Conservation (phyloP, 2,329 filamentous ascomycete genomes). For the Penicillium sumatraense region DNA sequence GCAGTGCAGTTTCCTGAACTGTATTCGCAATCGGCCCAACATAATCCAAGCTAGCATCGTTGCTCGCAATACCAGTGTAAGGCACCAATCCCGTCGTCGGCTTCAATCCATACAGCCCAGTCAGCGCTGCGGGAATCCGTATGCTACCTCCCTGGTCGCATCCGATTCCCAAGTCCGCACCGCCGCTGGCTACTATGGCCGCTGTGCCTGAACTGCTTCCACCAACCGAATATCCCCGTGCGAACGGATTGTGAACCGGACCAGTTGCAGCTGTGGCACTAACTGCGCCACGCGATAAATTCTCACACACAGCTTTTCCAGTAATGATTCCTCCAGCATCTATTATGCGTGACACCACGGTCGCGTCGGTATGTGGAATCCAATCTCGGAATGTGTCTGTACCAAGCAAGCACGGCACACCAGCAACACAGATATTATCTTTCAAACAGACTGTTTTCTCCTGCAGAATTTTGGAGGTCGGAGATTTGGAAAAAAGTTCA, state of each 20-base stretch:
- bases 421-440: slow-evolving; percentile 54
- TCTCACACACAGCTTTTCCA: slow-evolving; percentile 55
- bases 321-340: slow-evolving; percentile 38
- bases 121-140: background rate
- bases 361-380: slow-evolving; percentile 42
- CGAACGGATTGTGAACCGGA: slow-evolving; percentile 54
- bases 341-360: slow-evolving; percentile 40
- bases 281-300: slow-evolving; percentile 49
- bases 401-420: slow-evolving; percentile 51
- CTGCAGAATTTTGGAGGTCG: slow-evolving; percentile 2
- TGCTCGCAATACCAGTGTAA: slow-evolving; percentile 7
- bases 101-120: slow-evolving; percentile 19
- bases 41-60: slow-evolving; percentile 48
- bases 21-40: slow-evolving; percentile 25
- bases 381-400: slow-evolving; percentile 8
- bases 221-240: slow-evolving; percentile 26
- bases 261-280: slow-evolving; percentile 52
- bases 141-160: background rate
- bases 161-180: background rate
- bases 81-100: slow-evolving; percentile 53
- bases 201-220: background rate
- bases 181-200: background rate
- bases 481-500: background rate
- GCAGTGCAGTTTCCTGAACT: background rate
- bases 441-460: slow-evolving; percentile 53